Percentiles rank a stretch among this genome's conserved stretches.
Evolutionary conservation across 805 yeast genomes (phyloP).

Genomic region (Candida coquimbonensis): DNA sequence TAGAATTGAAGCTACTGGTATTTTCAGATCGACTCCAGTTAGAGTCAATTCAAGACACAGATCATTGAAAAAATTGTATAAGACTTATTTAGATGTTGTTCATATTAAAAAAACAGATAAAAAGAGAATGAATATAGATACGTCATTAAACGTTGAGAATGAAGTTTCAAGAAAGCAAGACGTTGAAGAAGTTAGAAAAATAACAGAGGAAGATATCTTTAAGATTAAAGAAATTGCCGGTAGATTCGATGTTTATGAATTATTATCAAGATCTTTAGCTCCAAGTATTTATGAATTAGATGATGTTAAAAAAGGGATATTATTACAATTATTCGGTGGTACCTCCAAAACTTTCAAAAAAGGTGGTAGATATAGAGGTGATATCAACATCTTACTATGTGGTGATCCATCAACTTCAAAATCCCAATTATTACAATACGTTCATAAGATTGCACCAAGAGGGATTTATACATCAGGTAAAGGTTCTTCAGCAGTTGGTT

Average conservation of each 20-base stretch:
- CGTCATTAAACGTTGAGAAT: conserved; percentile 47
- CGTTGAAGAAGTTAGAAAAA: conserved; percentile 66
- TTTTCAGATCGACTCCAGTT: conserved; percentile 88
- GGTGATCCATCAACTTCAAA: conserved; percentile 99
- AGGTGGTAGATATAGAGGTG: conserved; percentile 96
- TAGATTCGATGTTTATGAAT: conserved; percentile 77
- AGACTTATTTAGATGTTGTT: conserved; percentile 90
- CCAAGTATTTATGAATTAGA: conserved; percentile 97
- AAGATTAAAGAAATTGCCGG: conserved; percentile 53
- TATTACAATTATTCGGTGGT: conserved; percentile 93
- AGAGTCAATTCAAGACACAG: conserved; percentile 81
- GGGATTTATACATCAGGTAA: conserved; percentile 98
- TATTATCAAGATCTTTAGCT: conserved; percentile 84
- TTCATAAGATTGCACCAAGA: conserved; percentile 95
- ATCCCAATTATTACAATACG: conserved; percentile 90
- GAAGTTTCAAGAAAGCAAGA: conserved; percentile 52
- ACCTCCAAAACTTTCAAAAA: conserved; percentile 80
- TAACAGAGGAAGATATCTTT: conserved; percentile 63
- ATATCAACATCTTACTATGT: conserved; percentile 81
- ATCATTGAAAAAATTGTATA: conserved; percentile 74
- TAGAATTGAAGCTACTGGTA: conserved; percentile 90
- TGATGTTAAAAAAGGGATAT: conserved; percentile 92
- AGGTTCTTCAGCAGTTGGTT: conserved; percentile 98
- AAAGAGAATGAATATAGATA: conserved; percentile 74
- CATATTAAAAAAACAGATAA: conserved; percentile 84